Conservation (phyloP, 768 basidiomycete genomes). For the Mycena venus region DNA sequence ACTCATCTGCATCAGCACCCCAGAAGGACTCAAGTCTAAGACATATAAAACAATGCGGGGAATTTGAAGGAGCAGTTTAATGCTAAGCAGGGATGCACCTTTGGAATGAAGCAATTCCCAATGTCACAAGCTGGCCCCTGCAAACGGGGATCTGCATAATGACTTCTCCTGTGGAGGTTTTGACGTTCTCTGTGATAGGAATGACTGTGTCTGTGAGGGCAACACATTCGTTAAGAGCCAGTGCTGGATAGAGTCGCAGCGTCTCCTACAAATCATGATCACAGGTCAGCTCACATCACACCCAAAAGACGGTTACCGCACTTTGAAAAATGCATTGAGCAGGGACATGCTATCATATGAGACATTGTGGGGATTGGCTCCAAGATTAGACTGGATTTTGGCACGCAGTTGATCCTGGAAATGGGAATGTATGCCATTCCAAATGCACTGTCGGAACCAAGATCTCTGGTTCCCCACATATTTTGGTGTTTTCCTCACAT, state of each 20-base stretch:
- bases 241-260: constrained; percentile 18
- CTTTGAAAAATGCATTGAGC: constrained; percentile 31
- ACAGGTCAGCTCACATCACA: background rate
- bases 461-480: too few relatives aligned
- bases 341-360: too few relatives aligned
- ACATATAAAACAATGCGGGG: background rate
- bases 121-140: too few relatives aligned
- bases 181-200: background rate
- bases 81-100: constrained; percentile 8
- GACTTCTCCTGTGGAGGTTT: background rate
- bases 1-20: constrained; percentile 17
- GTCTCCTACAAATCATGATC: background rate
- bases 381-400: too few relatives aligned
- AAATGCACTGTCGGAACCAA: too few relatives aligned
- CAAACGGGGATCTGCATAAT: background rate
- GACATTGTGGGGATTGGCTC: too few relatives aligned
- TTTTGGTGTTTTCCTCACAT: background rate
- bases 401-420: too few relatives aligned
- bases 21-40: constrained; percentile 2
- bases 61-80: too few relatives aligned
- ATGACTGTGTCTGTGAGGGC: constrained; percentile 9
- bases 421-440: too few relatives aligned
- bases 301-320: background rate
- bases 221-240: constrained; percentile 14
- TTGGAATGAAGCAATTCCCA: constrained; percentile 11